Base-by-base conservation (phyloP, 257 asterid genomes). In the Anisodus tanguticus region DNA sequence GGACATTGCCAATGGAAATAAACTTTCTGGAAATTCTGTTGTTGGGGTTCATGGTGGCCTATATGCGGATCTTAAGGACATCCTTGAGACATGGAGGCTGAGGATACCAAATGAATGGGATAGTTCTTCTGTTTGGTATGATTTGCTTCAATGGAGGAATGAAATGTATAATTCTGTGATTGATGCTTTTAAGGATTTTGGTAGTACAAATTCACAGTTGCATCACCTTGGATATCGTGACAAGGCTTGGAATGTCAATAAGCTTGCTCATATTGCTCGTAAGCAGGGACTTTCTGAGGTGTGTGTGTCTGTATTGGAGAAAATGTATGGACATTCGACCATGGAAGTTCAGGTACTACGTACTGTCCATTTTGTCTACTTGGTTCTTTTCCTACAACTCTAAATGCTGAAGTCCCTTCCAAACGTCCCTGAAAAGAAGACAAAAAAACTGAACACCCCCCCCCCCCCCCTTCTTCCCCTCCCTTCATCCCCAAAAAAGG, bases 51-150 rank as follows among this genome's bases (percentile, higher is more conserved):
- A 93, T 87, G 94, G 95, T 87, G 91, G 93, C 83, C 87, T 89
- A 79, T 97, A 93, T 88, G 97, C 98, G 80, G 99, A 97, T 92
- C 95, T 97, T 82, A 97, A 97, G 90, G 99, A 97, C 88, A 97
- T 95, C 83, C 98, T 97, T 67, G 99, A 97, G 93, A 97, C 99
- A 5, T 97, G 99, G 99, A 90, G 99, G 85, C 91, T 97, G 84
- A 93, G 99, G 87, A 95, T 98, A 62, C 99, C 99, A 13, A 95
- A 97, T 95, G 99, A 92, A 90, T 97, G 99, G 98, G 99, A 97
- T 88, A 97, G 92, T 88, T 90, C 90, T 94, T 92, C 99, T 89
- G 97, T 95, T 85, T 97, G 99, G 99, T 95, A 91, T 83, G 98
- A 97, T 89, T 90, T 97, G 86, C 97, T 97, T 84, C 99, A 97